Evolutionary conservation across 163 green algal species (phyloP).

Genomic region (Scenedesmus sp.): DNA sequence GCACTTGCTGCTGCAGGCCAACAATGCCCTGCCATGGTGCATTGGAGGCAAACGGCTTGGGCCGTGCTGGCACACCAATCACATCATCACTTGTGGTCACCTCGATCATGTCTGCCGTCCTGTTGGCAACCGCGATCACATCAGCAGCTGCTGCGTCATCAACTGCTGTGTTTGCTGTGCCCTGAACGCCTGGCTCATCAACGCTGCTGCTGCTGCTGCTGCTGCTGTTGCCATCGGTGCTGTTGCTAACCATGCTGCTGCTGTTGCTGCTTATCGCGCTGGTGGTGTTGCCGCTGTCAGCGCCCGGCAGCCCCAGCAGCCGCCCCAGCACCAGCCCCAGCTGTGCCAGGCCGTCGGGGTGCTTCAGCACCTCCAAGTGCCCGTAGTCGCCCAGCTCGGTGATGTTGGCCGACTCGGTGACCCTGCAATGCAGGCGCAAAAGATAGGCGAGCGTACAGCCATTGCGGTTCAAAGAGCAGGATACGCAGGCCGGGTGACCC

Average conservation of each 20-base stretch:
- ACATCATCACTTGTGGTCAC: not conserved
- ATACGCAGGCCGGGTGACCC: too few relatives aligned
- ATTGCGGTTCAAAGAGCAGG: too few relatives aligned
- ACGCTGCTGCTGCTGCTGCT: not conserved
- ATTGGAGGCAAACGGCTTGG: not conserved
- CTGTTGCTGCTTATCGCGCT: not conserved
- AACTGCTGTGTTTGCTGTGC: not conserved
- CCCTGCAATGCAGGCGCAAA: not conserved
- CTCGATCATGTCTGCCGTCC: not conserved
- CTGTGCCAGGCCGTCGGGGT: not conserved
- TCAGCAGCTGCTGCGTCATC: not conserved
- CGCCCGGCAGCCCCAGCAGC: not conserved
- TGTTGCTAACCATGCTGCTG: not conserved
- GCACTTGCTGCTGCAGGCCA: not conserved
- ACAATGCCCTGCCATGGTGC: not conserved
- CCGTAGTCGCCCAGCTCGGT: conserved; percentile 20
- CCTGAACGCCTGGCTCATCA: not conserved
- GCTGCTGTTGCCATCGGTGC: not conserved
- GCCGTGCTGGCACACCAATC: not conserved
- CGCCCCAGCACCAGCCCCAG: not conserved
- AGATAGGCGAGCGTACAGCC: not conserved
- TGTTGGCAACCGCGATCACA: not conserved
- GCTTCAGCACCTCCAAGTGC: conserved; percentile 22
- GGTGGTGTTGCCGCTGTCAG: conserved; percentile 4
- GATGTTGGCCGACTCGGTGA: conserved; percentile 21